These are phyloP conservation scores for Psidium friedrichsthalianum DNA, from an alignment of 345 rosid genomes.

Conservation along the genomic window DNA sequence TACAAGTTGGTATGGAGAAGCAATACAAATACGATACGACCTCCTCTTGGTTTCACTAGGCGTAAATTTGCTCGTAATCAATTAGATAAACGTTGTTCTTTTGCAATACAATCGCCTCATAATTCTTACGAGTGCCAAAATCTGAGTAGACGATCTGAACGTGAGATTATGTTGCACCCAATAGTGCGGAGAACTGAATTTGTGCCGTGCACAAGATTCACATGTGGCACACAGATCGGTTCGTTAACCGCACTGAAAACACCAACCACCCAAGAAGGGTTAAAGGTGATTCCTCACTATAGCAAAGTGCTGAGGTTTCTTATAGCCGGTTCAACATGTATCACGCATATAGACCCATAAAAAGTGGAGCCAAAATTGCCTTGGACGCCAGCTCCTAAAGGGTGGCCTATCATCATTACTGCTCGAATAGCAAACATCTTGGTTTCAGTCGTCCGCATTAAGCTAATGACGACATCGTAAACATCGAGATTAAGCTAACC, in stretches of 20 bases:
- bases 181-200: accelerated
- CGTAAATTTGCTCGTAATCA: too few species aligned
- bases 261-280: not conserved
- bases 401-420: not conserved
- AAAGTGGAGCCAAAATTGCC: not conserved
- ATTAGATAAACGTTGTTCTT: not conserved
- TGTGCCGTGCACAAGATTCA: not conserved
- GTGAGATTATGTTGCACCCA: accelerated
- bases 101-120: not conserved
- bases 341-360: not conserved
- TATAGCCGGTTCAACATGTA: not conserved
- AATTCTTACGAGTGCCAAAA: not conserved
- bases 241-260: not conserved
- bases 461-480: not conserved
- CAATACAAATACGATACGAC: not conserved
- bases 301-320: not conserved
- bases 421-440: not conserved
- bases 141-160: accelerated
- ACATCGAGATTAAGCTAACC: not conserved
- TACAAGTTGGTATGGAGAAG: not conserved
- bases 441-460: not conserved
- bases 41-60: not conserved
- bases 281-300: not conserved
- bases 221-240: not conserved
- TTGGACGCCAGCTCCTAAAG: not conserved